Conservation (phyloP, 257 asterid species). For the Schizonepeta tenuifolia region DNA sequence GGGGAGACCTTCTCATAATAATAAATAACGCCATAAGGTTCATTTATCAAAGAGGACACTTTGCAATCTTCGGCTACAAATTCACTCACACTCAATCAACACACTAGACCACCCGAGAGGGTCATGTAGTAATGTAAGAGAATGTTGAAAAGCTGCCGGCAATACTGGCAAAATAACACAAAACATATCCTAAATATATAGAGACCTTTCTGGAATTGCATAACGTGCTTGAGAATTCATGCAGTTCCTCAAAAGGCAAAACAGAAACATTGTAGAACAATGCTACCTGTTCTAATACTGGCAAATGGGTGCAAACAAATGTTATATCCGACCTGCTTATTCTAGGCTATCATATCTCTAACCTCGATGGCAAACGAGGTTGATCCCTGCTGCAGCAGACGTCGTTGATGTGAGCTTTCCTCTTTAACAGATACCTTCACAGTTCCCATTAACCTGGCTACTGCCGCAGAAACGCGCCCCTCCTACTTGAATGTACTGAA, state of each 20-base stretch:
- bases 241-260: background rate
- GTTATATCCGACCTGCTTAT: background rate
- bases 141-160: background rate
- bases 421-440: too few relatives aligned
- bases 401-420: too few relatives aligned
- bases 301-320: background rate
- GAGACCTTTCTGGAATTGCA: background rate
- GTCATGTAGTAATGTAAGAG: background rate
- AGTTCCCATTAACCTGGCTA: background rate
- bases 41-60: too few relatives aligned
- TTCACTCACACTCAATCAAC: background rate
- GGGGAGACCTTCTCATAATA: too few relatives aligned
- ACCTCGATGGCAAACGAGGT: background rate
- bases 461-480: background rate
- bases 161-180: background rate
- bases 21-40: too few relatives aligned
- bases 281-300: background rate
- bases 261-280: background rate
- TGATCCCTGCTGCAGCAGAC: too few relatives aligned
- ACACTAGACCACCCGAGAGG: background rate
- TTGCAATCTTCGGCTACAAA: background rate
- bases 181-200: background rate
- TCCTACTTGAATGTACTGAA: too few relatives aligned
- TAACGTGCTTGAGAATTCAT: background rate
- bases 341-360: background rate